Evolutionary conservation across 495 filamentous ascomycete species (phyloP).

Genomic region (Penicillium waksmanii): DNA sequence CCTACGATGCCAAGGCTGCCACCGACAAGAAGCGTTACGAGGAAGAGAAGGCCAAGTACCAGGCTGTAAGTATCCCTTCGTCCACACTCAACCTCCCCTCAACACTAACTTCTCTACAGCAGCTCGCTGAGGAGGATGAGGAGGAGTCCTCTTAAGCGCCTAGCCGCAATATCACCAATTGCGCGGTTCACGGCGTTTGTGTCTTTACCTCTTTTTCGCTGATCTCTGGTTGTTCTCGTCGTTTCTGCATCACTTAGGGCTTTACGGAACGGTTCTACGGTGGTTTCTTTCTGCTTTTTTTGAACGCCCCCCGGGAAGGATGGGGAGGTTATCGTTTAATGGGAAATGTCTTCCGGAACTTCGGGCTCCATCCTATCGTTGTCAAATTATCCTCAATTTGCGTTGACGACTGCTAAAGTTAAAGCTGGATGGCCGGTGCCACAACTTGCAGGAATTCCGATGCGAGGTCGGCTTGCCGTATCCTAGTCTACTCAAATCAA

Average conservation of each 20-base stretch:
- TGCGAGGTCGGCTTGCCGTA: constrained; percentile 25
- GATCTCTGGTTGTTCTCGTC: constrained; percentile 37
- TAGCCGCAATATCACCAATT: constrained; percentile 16
- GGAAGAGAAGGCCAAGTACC: constrained; percentile 92
- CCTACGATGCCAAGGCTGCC: constrained; percentile 94
- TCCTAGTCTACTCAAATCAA: constrained; percentile 30
- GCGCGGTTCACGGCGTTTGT: constrained; percentile 44
- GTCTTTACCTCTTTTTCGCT: constrained; percentile 30
- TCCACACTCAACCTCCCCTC: background rate
- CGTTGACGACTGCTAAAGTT: background rate
- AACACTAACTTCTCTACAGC: constrained; percentile 24
- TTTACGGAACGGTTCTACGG: constrained; percentile 47
- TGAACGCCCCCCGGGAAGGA: constrained; percentile 25
- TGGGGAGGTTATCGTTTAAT: constrained; percentile 17
- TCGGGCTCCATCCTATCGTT: constrained; percentile 1
- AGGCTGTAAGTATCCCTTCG: constrained; percentile 56
- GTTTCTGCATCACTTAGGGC: constrained; percentile 39
- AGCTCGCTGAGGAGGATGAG: constrained; percentile 51
- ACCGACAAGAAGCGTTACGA: constrained; percentile 99
- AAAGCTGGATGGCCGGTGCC: background rate
- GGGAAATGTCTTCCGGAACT: background rate
- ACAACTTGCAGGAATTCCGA: constrained; percentile 1
- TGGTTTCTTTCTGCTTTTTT: constrained; percentile 48
- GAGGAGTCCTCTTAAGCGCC: constrained; percentile 55
- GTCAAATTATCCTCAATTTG: background rate